Conservation (phyloP, 768 basidiomycete species). For the Asterophora parasitica region DNA sequence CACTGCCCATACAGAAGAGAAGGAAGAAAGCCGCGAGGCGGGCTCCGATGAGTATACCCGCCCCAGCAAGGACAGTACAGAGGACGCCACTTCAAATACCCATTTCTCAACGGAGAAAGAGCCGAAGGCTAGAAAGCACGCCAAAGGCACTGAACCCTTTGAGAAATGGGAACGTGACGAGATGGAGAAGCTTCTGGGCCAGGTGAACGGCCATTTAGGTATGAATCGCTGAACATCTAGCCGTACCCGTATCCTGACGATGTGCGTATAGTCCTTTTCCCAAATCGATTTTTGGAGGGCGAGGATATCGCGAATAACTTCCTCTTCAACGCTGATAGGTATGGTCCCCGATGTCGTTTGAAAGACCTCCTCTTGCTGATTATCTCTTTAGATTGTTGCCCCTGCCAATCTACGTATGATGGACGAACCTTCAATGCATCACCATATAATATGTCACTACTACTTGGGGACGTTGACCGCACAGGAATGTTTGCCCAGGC, state of each 20-base stretch:
- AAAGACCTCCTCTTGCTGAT: constrained; percentile 7
- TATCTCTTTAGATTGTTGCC: constrained; percentile 51
- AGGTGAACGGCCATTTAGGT: constrained; percentile 87
- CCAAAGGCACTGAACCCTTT: constrained; percentile 62
- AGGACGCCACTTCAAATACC: constrained; percentile 22
- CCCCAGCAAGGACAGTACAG: constrained; percentile 27
- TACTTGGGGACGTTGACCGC: too few species aligned
- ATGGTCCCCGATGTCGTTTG: constrained; percentile 16
- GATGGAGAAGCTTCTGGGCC: constrained; percentile 79
- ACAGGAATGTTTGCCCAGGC: background rate
- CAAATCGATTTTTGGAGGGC: constrained; percentile 86
- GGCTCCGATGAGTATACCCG: constrained; percentile 20
- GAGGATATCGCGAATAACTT: constrained; percentile 92
- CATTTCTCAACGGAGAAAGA: constrained; percentile 29
- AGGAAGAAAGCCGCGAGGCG: constrained; percentile 23
- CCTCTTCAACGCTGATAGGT: constrained; percentile 86
- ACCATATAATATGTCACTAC: too few species aligned
- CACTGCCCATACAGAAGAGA: constrained; percentile 24
- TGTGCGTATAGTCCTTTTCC: constrained; percentile 60
- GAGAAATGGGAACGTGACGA: constrained; percentile 80
- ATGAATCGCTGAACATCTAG: constrained; percentile 18
- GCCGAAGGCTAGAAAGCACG: constrained; percentile 31
- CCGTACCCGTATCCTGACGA: background rate
- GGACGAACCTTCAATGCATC: constrained; percentile 20
- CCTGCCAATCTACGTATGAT: constrained; percentile 75